These are phyloP conservation scores for Dionaea muscipula DNA, from an alignment of 179 eudicot genomes.

Conservation along the genomic window DNA sequence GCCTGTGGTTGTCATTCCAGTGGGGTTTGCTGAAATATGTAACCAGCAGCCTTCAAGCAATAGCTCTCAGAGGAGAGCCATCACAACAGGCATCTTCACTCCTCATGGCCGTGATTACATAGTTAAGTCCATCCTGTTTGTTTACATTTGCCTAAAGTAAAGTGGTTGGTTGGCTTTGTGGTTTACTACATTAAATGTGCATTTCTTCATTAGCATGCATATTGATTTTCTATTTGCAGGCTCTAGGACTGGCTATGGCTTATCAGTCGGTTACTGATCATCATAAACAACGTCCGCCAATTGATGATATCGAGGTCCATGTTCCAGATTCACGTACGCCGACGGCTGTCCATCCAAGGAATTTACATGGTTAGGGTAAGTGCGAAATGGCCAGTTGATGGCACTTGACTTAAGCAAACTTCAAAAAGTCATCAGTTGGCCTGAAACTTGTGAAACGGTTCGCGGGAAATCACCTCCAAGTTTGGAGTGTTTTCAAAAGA, in stretches of 20 bases:
- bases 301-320: conserved; percentile 47
- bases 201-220: no score
- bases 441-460: no score
- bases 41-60: conserved; percentile 35
- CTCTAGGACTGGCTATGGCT: conserved; percentile 74
- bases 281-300: conserved; percentile 79
- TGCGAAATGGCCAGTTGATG: no score
- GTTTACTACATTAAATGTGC: no score
- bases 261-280: conserved; percentile 63
- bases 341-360: neutral
- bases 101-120: conserved; percentile 80
- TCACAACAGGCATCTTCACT: conserved; percentile 78
- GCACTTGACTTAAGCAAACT: no score
- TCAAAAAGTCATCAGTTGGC: no score
- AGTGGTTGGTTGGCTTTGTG: neutral
- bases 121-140: conserved; percentile 30
- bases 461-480: no score
- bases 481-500: no score
- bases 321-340: conserved; percentile 9
- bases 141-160: neutral
- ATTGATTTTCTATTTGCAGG: conserved; percentile 36
- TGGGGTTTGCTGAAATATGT: conserved; percentile 47
- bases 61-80: conserved; percentile 41
- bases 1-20: conserved; percentile 71
- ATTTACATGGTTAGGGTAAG: no score